Evolutionary conservation across 495 filamentous ascomycete species (phyloP).

Genomic region (Penicillium cataractarum): DNA sequence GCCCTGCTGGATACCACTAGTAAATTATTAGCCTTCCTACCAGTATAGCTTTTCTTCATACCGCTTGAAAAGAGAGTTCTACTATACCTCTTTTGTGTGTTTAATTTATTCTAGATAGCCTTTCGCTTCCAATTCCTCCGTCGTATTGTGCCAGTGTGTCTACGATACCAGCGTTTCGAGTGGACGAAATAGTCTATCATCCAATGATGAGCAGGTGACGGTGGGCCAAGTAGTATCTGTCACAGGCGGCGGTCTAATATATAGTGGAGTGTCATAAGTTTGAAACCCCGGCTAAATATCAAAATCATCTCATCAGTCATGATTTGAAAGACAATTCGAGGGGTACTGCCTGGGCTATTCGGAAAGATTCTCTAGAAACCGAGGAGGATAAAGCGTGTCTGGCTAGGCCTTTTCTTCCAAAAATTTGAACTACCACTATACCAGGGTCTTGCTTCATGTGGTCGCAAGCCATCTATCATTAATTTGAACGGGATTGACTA

Average conservation of each 20-base stretch:
- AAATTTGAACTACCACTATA: no score
- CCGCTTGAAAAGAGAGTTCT: background rate
- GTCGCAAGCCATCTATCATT: constrained; percentile 18
- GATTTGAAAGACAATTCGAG: no score
- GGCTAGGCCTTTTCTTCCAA: no score
- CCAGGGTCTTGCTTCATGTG: background rate
- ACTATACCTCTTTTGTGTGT: background rate
- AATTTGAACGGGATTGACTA: background rate
- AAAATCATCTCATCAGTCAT: no score
- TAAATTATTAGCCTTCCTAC: background rate
- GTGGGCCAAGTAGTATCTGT: constrained; percentile 21
- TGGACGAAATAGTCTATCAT: background rate
- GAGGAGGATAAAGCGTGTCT: no score
- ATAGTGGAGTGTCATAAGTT: no score
- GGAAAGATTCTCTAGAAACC: no score
- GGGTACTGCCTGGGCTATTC: no score
- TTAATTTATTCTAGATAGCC: constrained; percentile 1
- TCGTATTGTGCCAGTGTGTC: no score
- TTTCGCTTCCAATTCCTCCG: no score
- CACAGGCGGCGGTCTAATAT: constrained; percentile 12
- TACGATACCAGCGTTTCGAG: background rate
- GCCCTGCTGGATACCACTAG: background rate
- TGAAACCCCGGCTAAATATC: no score
- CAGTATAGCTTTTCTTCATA: background rate
- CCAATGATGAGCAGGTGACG: constrained; percentile 4